Percentiles rank a stretch among this genome's conserved stretches.
Conservation (phyloP, 129 eudicot genomes). For the Artemisia argyi region DNA sequence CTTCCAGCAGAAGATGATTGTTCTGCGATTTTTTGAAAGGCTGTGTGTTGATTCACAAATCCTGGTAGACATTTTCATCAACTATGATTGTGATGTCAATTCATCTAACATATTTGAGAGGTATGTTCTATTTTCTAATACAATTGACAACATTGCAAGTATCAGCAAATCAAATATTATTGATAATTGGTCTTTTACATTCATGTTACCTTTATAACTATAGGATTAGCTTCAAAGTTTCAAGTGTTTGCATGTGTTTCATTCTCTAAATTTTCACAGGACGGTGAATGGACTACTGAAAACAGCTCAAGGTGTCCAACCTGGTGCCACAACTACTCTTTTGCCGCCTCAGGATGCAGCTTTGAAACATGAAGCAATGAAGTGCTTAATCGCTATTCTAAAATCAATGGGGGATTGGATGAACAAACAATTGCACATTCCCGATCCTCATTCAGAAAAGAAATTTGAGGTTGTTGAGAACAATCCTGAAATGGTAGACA, state of each 20-base stretch:
- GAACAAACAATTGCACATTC: constrained; percentile 93
- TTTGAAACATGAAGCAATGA: constrained; percentile 95
- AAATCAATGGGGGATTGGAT: constrained; percentile 99
- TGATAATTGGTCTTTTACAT: constrained; percentile 8
- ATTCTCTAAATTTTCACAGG: constrained; percentile 39
- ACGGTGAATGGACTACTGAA: constrained; percentile 96
- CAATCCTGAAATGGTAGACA: constrained; percentile 57
- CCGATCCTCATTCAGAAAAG: constrained; percentile 72
- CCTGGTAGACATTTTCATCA: constrained; percentile 94
- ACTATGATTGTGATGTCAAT: constrained; percentile 98
- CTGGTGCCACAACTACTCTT: constrained; percentile 79
- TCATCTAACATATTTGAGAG: constrained; percentile 98
- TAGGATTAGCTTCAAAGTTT: background rate
- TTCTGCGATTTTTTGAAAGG: constrained; percentile 87
- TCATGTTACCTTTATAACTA: constrained; percentile 3
- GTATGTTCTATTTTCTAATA: constrained; percentile 41
- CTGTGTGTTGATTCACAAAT: constrained; percentile 95
- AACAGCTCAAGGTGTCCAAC: constrained; percentile 98
- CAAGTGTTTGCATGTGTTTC: background rate
- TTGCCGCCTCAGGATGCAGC: constrained; percentile 92
- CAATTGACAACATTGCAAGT: background rate
- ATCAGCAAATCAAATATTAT: background rate
- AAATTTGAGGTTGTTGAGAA: constrained; percentile 55
- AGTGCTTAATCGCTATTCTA: constrained; percentile 78
- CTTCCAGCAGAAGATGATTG: constrained; percentile 97